Conservation (phyloP, 2,329 filamentous ascomycete species). For the Tolypocladium cylindrosporum region DNA sequence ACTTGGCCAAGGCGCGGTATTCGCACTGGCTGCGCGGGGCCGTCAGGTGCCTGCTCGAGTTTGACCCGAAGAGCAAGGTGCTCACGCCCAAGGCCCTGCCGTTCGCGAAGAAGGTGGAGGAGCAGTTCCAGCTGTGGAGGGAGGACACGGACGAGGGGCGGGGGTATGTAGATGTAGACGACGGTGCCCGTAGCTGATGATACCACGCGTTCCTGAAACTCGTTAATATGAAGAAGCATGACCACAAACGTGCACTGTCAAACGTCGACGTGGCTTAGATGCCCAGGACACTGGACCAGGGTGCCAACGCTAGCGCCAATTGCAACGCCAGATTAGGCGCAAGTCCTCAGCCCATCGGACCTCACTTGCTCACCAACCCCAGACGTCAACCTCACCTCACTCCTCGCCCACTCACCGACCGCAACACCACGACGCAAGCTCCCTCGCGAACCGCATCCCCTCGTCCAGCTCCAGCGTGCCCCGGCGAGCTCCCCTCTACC, state of each 20-base stretch:
- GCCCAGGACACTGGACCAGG: background rate
- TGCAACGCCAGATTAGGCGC: background rate
- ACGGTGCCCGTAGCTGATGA: background rate
- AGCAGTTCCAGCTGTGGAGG: conserved; percentile 18
- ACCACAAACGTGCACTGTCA: background rate
- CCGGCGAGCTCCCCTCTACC: background rate
- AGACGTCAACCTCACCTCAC: background rate
- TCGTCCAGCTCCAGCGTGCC: background rate
- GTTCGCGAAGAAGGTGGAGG: conserved; percentile 13
- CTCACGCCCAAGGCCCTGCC: conserved; percentile 1
- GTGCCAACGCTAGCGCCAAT: background rate
- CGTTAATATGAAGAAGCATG: background rate
- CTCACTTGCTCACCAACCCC: background rate
- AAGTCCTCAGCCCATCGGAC: background rate
- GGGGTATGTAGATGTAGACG: conserved; percentile 21
- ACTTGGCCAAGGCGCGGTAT: conserved; percentile 14
- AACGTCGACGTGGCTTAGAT: background rate
- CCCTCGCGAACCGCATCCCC: background rate
- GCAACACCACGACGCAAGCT: background rate
- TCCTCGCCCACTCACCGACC: background rate
- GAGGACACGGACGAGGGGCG: conserved; percentile 16
- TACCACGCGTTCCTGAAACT: too few relatives aligned
- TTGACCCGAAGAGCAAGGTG: conserved; percentile 8
- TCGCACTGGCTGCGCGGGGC: conserved; percentile 14
- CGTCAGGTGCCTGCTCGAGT: conserved; percentile 14